Evolutionary conservation across 495 filamentous ascomycete species (phyloP).

Genomic region (Annulohypoxylon bovei): DNA sequence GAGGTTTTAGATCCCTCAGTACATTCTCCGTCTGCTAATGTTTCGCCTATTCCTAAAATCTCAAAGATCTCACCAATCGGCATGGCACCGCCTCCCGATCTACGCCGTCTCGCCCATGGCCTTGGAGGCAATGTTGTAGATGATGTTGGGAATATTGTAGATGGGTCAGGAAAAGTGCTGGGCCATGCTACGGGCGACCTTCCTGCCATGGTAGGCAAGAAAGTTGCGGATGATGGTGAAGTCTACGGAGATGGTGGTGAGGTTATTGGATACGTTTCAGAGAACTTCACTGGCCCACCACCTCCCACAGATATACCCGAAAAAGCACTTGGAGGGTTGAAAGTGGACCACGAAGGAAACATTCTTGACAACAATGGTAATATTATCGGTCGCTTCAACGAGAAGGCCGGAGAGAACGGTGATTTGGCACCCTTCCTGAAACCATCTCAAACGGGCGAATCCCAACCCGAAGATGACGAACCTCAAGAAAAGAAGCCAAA

Average conservation of each 20-base stretch:
- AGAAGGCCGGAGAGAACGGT: constrained; percentile 46
- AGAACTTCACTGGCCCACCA: constrained; percentile 49
- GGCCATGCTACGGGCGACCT: constrained; percentile 59
- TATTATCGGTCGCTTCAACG: constrained; percentile 58
- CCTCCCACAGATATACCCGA: constrained; percentile 48
- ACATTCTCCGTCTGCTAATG: constrained; percentile 38
- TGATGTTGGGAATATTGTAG: constrained; percentile 79
- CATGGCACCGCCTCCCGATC: constrained; percentile 35
- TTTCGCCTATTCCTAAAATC: constrained; percentile 45
- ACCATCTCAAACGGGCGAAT: constrained; percentile 24
- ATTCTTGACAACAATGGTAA: constrained; percentile 55
- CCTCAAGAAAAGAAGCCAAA: constrained; percentile 47
- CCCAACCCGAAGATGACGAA: constrained; percentile 26
- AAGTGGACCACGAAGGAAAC: constrained; percentile 57
- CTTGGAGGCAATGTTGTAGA: constrained; percentile 78
- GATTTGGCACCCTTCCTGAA: constrained; percentile 22
- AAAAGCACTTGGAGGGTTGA: constrained; percentile 53
- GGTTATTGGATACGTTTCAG: constrained; percentile 58
- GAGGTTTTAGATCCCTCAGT: constrained; percentile 44
- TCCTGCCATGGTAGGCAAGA: constrained; percentile 56
- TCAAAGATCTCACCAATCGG: constrained; percentile 43
- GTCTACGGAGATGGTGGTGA: constrained; percentile 57
- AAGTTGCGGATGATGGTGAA: constrained; percentile 56
- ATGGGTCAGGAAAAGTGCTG: constrained; percentile 60
- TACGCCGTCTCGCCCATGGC: constrained; percentile 58